phyloP scores from a whole-genome alignment of 768 basidiomycete species.

The Brasilioporus rufonigricans region DNA sequence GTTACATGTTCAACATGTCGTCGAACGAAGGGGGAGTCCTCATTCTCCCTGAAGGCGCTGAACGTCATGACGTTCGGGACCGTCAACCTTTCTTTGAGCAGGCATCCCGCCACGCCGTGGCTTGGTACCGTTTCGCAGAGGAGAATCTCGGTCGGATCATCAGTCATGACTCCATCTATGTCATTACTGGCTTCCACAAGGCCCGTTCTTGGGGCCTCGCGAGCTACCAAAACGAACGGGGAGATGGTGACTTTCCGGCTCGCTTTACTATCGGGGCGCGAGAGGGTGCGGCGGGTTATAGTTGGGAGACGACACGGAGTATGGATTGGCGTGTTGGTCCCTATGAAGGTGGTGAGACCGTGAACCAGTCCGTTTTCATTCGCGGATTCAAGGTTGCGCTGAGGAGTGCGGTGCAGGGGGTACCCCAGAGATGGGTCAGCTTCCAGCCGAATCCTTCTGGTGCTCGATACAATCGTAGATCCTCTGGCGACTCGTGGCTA shows the following conservation, averaged over 20 bases:
- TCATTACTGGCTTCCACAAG: conserved; percentile 30
- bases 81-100: conserved; percentile 24
- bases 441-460: not conserved
- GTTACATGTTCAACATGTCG: conserved; percentile 16
- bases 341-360: not conserved
- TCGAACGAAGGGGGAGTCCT: conserved; percentile 32
- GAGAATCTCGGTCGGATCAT: conserved; percentile 25
- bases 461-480: not conserved
- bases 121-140: conserved; percentile 34
- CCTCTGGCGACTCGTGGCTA: conserved; percentile 17
- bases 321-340: conserved; percentile 23
- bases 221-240: conserved; percentile 12
- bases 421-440: conserved; percentile 19
- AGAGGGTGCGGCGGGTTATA: conserved; percentile 7
- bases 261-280: conserved; percentile 13
- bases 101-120: conserved; percentile 23
- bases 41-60: conserved; percentile 34
- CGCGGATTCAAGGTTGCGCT: conserved; percentile 32
- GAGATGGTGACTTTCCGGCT: conserved; percentile 3
- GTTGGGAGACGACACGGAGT: conserved; percentile 19
- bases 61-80: conserved; percentile 26
- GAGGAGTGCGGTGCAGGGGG: conserved; percentile 11
- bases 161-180: conserved; percentile 33
- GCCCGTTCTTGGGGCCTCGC: conserved; percentile 33
- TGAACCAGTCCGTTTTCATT: conserved; percentile 32